Conservation (phyloP, 2,329 filamentous ascomycete species). For the Scleromitrula shiraiana region DNA sequence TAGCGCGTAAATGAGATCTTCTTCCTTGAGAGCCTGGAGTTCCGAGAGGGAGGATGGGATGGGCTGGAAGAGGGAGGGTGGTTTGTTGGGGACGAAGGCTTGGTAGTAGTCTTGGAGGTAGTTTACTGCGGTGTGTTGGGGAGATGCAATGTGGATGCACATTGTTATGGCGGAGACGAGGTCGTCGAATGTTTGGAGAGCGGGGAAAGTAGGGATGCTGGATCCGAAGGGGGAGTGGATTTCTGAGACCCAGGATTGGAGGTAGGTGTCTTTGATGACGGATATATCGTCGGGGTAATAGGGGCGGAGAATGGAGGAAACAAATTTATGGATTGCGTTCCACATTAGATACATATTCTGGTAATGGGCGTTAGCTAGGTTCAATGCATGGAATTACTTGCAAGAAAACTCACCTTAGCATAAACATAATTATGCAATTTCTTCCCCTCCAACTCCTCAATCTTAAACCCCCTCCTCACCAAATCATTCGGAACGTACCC, state of each 20-base stretch:
- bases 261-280: background rate
- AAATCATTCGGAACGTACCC: conserved; percentile 1
- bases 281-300: background rate
- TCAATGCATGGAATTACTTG: background rate
- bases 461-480: background rate
- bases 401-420: background rate
- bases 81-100: conserved; percentile 32
- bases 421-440: conserved; percentile 5
- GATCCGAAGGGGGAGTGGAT: background rate
- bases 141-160: conserved; percentile 44
- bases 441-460: background rate
- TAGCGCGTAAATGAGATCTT: background rate
- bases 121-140: conserved; percentile 43
- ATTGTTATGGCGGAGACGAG: conserved; percentile 38
- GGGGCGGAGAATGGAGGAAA: background rate
- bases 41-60: background rate
- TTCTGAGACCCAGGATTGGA: background rate
- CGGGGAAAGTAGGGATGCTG: background rate
- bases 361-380: background rate
- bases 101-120: conserved; percentile 45
- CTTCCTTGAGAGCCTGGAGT: background rate
- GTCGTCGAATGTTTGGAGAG: background rate
- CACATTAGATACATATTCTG: conserved; percentile 5
- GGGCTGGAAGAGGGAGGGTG: background rate
- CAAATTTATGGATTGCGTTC: background rate